Base-by-base conservation (phyloP, 148 eudicot genomes). In the Rhododendron kiyosumense region DNA sequence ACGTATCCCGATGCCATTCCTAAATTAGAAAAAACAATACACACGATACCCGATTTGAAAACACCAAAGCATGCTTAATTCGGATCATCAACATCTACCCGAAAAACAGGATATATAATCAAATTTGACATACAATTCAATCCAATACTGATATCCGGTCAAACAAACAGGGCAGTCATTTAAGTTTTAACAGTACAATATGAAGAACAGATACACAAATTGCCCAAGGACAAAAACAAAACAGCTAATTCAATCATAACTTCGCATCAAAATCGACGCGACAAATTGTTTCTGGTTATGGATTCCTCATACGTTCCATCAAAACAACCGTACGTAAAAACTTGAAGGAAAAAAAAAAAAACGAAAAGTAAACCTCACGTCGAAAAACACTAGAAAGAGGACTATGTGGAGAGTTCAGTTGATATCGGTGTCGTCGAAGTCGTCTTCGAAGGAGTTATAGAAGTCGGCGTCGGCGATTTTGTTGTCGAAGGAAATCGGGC, bases 341-440 rank as follows among this genome's bases (percentile, higher is more conserved):
- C 71, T 26, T 26, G 1, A n/a, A 24, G 4, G 3, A 65, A 24
- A 65, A n/a, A 10, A 22, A 63, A 24, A 24, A 2, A 24, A 61
- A 6, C 3, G 12, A 61, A 61, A 63, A 65, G 28, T 24, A n/a
- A 8, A n/a, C 71, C 71, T 69, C 17, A 4, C 36, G 12, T 12
- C 75, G 17, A 4, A 4, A 69, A 69, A 13, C 18, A 0, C 75
- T 28, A 69, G 38, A 13, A 28, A 63, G n/a, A 34, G 51, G 11
- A 20, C 24, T 41, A 38, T 34, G 0, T 0, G 59, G 78, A 26
- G 85, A 43, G 45, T 36, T 90, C 83, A 95, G 82, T 93, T 92
- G 92, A 95, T 91, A 83, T 95, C 98, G 38, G 92, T 45, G 51
- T 95, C 96, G 74, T 95, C 94, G 87, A 95, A 95, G 84, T 95